phyloP scores from a whole-genome alignment of 2,329 filamentous ascomycete species.

The Biscogniauxia marginata region DNA sequence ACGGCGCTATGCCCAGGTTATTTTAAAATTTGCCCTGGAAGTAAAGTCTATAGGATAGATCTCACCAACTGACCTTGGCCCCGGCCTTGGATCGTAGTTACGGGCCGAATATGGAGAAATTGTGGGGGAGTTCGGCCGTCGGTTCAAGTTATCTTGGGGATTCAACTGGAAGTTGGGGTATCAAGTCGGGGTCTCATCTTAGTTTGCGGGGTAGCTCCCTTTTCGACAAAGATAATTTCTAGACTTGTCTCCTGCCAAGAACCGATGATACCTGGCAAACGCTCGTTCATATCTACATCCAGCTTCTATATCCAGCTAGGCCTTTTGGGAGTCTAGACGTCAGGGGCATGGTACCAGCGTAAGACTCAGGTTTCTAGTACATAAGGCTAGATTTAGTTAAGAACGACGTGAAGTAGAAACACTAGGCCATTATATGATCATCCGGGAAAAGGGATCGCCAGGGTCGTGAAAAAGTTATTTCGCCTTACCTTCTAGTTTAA shows the following conservation, averaged over 20 bases:
- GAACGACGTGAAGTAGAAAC: too few species aligned
- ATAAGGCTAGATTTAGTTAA: too few species aligned
- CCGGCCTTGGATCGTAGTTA: background rate
- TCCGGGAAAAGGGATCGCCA: too few species aligned
- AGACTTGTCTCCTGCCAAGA: background rate
- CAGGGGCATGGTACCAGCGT: background rate
- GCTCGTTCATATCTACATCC: background rate
- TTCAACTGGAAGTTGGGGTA: background rate
- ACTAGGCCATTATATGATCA: too few species aligned
- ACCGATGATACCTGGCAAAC: background rate
- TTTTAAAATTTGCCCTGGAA: background rate
- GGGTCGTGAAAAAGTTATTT: too few species aligned
- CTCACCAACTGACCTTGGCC: background rate
- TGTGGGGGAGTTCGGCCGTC: conserved; percentile 1
- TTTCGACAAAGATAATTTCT: background rate
- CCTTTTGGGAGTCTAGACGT: background rate
- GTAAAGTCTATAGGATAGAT: background rate
- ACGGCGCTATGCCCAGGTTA: background rate
- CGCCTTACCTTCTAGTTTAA: too few species aligned
- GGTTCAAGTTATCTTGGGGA: background rate
- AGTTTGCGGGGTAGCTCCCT: background rate
- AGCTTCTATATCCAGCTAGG: background rate
- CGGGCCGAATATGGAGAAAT: conserved; percentile 8
- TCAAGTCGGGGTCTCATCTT: background rate
- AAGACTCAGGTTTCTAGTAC: background rate